Percentiles rank a stretch among this genome's conserved stretches.
Conservation (phyloP, 75 land plant genomes). For the Isoetes taiwanensis region DNA sequence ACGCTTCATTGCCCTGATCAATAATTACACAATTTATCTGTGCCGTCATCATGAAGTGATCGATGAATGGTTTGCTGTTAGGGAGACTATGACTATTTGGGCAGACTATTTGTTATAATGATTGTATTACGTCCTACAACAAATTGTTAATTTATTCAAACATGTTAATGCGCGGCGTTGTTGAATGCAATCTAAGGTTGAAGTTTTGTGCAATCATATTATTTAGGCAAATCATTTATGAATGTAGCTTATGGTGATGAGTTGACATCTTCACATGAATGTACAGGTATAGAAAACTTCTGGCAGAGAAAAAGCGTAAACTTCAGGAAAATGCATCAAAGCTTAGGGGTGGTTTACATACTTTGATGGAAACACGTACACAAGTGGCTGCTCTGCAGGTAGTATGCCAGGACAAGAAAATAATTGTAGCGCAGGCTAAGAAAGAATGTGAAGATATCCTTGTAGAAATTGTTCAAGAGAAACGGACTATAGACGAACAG, state of each 20-base stretch:
- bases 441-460: slow-evolving; percentile 28
- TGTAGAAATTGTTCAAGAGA: slow-evolving; percentile 24
- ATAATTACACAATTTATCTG: too few relatives aligned
- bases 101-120: too few relatives aligned
- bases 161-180: too few relatives aligned
- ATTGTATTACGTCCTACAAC: too few relatives aligned
- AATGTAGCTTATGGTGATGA: too few relatives aligned
- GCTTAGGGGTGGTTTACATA: slow-evolving; percentile 16
- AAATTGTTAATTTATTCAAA: too few relatives aligned
- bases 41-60: too few relatives aligned
- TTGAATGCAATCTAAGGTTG: too few relatives aligned
- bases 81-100: too few relatives aligned
- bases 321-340: slow-evolving; percentile 15
- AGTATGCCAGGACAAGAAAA: slow-evolving; percentile 23
- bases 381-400: slow-evolving; percentile 20
- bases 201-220: background rate
- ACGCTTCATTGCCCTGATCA: too few relatives aligned
- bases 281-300: slow-evolving; percentile 14
- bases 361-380: slow-evolving; percentile 19
- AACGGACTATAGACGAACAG: slow-evolving; percentile 22
- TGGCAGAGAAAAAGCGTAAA: slow-evolving; percentile 16
- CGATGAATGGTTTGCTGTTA: too few relatives aligned
- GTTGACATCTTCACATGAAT: background rate
- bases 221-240: background rate
- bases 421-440: slow-evolving; percentile 20